Base-by-base conservation (phyloP, 169 alveolate species). In the Eimeria acervulina region DNA sequence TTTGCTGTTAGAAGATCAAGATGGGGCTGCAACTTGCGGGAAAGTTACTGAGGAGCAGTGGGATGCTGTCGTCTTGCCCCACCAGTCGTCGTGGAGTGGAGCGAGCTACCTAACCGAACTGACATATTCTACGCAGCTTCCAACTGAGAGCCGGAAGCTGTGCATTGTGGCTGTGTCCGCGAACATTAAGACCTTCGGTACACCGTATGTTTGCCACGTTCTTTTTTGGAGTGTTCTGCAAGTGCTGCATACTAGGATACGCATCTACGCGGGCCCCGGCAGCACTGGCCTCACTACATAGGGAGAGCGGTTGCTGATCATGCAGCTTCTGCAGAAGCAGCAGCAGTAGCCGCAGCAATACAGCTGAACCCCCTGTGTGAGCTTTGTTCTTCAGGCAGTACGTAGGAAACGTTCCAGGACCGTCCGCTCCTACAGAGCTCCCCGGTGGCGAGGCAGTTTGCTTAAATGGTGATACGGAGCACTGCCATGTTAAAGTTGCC, bases 361-460 rank as follows among this genome's bases (percentile, higher is more conserved):
- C 44, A 68, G 80, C 38, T 76, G 61, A 26, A 38, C 33, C 40
- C 8, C 36, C 61, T 15, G 23, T 33, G 44, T 68, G 47, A 15
- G 13, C 76, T 15, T 31, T 83, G 76, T 5, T 52, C 15, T 21
- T 33, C 63, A 87, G 93, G 93, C 93, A 87, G 61, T 87, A 87
- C 28, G 93, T 61, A 40, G 93, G 93, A 61, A 87, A 87, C 63
- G 38, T 63, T 33, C 93, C 93, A 23, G 93, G 93, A 6, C 19
- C 70, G 6, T 87, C 93, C 31, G 93, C 93, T 36, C 93, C 93
- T 36, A 51, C 63, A 26, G 93, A 55, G 63, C 81, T 59, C 40
- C 19, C 52, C 42, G 31, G 31, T 31, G 83, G 81, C 83, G 38
- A 87, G 59, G 81, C 2, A 10, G n/a, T 59, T 23, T 87, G 93